Evolutionary conservation across 2,329 filamentous ascomycete genomes (phyloP), one percentile per base, ranked within the genome.

Genomic region (Diaporthe sp.): DNA sequence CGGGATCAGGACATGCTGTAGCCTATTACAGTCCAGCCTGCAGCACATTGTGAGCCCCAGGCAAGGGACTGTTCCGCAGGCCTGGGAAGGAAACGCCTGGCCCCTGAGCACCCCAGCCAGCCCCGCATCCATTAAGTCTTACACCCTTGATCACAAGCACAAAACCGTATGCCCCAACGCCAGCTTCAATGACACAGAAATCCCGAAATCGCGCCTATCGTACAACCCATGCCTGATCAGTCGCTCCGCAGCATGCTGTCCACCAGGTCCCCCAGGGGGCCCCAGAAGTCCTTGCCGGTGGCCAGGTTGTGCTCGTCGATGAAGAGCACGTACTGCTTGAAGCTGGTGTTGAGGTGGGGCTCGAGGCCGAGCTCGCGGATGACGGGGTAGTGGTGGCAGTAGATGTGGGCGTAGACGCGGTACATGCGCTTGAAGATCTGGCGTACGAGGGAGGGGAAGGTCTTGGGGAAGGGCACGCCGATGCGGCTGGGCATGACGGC

Each of bases 351-450:
- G 79, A 99, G 91, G 85, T 99, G 97, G 60, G 97, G 96, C 86
- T 99, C 97, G 75, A 99, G 90, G 31, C 97, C 97, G 53, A 99
- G 91, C 83, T 98, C 95, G 76, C 97, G 94, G 79, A 99, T 94
- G 79, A 99, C 96, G 49, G 96, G 96, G 86, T 99, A 99, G 87
- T 99, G 97, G 86, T 99, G 97, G 88, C 97, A 99, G 91, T 99
- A 99, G 81, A 99, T 98, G 87, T 99, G 97, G 58, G 97, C 97
- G 84, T 99, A 99, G 77, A 99, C 96, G 79, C 97, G 94, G 87
- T 98, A 99, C 87, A 99, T 93, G 82, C 97, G 94, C 90, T 99
- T 99, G 92, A 98, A 98, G 83, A 99, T 95, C 86, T 98, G 96
- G 79, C 95, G 94, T 78, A 98, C 93, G 74, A 98, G 93, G 74